A percentile compares a stretch with the other conserved stretches of the same genome.
phyloP scores from a whole-genome alignment of 2,329 filamentous ascomycete genomes.

The Alternaria triticimaculans region DNA sequence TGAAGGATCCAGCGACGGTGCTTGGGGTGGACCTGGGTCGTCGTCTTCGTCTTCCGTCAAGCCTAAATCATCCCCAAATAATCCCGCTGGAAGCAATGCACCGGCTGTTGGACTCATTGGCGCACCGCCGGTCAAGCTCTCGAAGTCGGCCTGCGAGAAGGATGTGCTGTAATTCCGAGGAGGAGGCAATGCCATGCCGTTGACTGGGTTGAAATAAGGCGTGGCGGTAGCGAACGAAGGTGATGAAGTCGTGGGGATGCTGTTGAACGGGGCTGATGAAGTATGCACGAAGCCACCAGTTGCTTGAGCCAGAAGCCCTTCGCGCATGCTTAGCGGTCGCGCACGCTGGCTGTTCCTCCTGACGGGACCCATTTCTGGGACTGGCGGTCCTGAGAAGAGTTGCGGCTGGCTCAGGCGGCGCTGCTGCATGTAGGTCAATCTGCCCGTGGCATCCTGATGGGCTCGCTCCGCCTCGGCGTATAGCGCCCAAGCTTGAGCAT shows the following conservation, averaged over 20 bases:
- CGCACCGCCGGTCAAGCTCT: conserved; percentile 67
- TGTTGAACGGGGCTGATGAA: conserved; percentile 55
- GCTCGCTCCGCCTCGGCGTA: conserved; percentile 47
- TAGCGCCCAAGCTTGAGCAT: conserved; percentile 46
- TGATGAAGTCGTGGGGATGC: conserved; percentile 55
- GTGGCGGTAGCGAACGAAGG: conserved; percentile 60
- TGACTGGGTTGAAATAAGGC: conserved; percentile 64
- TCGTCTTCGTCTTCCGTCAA: conserved; percentile 45
- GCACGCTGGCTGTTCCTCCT: conserved; percentile 52
- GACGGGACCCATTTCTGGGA: conserved; percentile 39
- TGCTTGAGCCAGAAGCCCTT: conserved; percentile 37
- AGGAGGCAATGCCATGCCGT: conserved; percentile 64
- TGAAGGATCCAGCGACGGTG: conserved; percentile 34
- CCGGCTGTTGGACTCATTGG: conserved; percentile 80
- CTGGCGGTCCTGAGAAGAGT: conserved; percentile 41
- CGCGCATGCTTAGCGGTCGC: conserved; percentile 49
- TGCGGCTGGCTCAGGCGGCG: conserved; percentile 50
- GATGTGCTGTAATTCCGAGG: conserved; percentile 32
- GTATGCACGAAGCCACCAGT: conserved; percentile 45
- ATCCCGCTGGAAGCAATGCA: conserved; percentile 72
- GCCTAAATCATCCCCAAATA: conserved; percentile 70
- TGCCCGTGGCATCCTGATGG: conserved; percentile 49
- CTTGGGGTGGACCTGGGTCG: conserved; percentile 34
- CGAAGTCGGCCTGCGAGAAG: conserved; percentile 68
- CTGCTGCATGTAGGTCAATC: conserved; percentile 50